These are phyloP conservation scores for Trichophaea hybrida DNA, from an alignment of 2,329 filamentous ascomycete species.

Conservation along the genomic window DNA sequence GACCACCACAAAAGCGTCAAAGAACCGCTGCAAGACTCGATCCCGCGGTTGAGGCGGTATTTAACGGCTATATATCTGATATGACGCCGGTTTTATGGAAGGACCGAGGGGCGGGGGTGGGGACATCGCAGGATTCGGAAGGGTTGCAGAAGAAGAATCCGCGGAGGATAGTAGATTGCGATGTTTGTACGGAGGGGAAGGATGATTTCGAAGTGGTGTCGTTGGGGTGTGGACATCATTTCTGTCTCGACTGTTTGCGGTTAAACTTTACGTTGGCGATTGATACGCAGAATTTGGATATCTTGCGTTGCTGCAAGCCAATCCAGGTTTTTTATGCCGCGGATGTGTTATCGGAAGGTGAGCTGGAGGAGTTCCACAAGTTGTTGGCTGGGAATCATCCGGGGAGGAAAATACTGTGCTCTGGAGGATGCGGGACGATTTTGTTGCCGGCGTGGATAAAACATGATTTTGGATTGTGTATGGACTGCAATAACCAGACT, in stretches of 20 bases:
- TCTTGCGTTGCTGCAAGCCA: not conserved
- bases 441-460: not conserved
- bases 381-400: not conserved
- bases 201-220: not conserved
- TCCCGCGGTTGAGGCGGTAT: not conserved
- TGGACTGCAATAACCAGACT: slow-evolving; percentile 1
- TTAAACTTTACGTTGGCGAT: not conserved
- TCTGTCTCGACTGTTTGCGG: not conserved
- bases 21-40: not conserved
- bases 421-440: slow-evolving; percentile 6
- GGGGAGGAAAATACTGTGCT: slow-evolving; percentile 7
- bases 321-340: not conserved
- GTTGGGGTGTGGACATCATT: not conserved
- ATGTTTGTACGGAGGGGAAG: not conserved
- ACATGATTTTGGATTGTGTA: slow-evolving; percentile 31
- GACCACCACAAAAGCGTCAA: not conserved
- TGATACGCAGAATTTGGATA: not conserved
- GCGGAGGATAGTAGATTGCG: not conserved
- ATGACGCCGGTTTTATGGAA: not conserved
- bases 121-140: not conserved
- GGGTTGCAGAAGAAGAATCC: not conserved
- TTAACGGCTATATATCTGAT: not conserved
- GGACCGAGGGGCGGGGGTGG: not conserved
- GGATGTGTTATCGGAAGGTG: not conserved
- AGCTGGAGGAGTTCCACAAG: not conserved